Conservation (phyloP, 179 eudicot genomes). For the Beta corolliflora region DNA sequence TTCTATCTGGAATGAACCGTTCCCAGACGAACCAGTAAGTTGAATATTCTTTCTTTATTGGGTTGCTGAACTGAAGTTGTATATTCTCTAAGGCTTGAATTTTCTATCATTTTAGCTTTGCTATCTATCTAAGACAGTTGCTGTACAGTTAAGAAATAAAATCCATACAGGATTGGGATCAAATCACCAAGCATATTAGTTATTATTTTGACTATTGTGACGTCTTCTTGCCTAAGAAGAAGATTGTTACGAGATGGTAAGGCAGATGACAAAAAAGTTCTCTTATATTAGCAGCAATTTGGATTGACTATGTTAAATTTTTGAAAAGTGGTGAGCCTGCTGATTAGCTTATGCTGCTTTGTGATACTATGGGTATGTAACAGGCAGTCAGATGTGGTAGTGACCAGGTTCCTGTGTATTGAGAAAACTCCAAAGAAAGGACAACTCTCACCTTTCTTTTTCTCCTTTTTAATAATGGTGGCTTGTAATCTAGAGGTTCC, state of each 20-base stretch:
- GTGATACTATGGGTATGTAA: too few species aligned
- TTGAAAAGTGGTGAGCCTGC: too few species aligned
- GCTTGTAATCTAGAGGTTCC: neutral
- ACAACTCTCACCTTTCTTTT: too few species aligned
- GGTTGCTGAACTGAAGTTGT: conserved; percentile 1
- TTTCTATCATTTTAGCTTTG: neutral
- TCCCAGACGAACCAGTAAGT: conserved; percentile 79
- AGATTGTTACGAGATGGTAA: too few species aligned
- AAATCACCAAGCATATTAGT: neutral
- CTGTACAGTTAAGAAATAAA: neutral
- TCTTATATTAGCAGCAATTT: too few species aligned
- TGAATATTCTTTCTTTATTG: neutral
- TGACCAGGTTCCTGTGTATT: too few species aligned
- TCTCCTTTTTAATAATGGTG: neutral
- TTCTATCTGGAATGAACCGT: conserved; percentile 57
- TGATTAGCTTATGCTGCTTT: too few species aligned
- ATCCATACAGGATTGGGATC: neutral
- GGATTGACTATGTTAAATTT: too few species aligned
- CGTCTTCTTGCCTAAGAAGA: too few species aligned
- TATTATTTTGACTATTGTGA: neutral
- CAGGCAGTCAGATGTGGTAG: too few species aligned
- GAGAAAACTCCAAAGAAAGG: too few species aligned
- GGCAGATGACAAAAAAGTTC: too few species aligned
- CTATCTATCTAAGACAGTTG: neutral
- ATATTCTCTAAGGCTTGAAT: neutral